Conservation (phyloP, 371 early-diverging fungal species). For the Phascolomyces articulosus region DNA sequence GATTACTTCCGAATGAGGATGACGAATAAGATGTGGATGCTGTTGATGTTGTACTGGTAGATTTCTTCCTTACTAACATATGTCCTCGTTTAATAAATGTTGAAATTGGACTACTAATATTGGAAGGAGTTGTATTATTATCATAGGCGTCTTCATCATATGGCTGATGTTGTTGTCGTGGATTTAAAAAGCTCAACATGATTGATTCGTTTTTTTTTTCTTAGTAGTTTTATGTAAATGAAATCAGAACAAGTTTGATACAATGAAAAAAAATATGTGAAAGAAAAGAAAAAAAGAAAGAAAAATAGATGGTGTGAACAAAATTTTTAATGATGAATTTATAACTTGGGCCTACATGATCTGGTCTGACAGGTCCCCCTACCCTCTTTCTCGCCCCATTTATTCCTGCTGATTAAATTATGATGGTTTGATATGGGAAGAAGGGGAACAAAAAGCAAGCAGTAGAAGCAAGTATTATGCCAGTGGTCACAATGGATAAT, state of each 20-base stretch:
- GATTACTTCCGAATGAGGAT: too few relatives aligned
- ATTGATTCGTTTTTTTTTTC: too few relatives aligned
- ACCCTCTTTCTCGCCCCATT: background rate
- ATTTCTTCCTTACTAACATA: background rate
- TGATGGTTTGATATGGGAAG: too few relatives aligned
- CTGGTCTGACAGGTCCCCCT: background rate
- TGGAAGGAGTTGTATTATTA: background rate
- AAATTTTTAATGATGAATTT: background rate
- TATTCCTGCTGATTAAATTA: background rate
- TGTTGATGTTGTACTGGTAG: background rate
- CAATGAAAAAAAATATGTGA: background rate
- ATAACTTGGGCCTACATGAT: too few relatives aligned
- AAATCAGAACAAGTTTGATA: background rate
- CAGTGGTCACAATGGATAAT: slow-evolving; percentile 1
- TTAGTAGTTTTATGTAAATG: background rate
- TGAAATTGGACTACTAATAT: background rate
- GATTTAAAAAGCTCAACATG: background rate
- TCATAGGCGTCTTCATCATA: background rate
- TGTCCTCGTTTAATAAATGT: background rate
- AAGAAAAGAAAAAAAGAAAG: background rate
- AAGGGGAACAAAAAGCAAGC: background rate
- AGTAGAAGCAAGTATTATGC: slow-evolving; percentile 1
- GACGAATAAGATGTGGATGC: background rate
- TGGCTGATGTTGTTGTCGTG: background rate
- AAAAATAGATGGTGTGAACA: too few relatives aligned